These are phyloP conservation scores for Macrotyloma uniflorum DNA, from an alignment of 306 rosid genomes.

Conservation along the genomic window DNA sequence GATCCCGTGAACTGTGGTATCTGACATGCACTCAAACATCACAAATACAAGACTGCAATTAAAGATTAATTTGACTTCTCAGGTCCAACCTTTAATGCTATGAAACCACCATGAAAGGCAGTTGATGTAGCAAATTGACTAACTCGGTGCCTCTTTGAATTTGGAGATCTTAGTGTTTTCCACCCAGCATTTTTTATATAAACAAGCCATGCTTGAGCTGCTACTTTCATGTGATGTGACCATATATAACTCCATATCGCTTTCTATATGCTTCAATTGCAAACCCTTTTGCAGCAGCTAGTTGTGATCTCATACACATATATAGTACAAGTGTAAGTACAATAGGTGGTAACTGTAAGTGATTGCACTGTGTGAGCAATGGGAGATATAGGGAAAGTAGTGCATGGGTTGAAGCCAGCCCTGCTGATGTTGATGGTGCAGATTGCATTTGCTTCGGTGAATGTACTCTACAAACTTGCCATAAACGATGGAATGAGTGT, in stretches of 20 bases:
- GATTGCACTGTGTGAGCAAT: neutral
- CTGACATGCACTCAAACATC: neutral
- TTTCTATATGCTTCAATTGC: neutral
- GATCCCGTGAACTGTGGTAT: neutral
- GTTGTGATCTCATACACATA: neutral
- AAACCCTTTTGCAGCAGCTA: neutral
- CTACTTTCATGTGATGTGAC: neutral
- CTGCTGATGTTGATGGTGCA: slow-evolving; percentile 54
- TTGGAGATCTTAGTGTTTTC: neutral
- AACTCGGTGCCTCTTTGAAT: neutral
- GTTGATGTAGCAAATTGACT: neutral
- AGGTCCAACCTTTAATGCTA: neutral
- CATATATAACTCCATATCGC: neutral
- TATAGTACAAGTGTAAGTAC: neutral
- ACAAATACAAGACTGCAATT: neutral
- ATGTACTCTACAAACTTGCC: slow-evolving; percentile 54
- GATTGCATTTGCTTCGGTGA: slow-evolving; percentile 44
- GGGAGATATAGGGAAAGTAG: neutral
- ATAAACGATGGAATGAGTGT: slow-evolving; percentile 57
- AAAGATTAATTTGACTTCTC: neutral
- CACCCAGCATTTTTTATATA: slow-evolving; percentile 5
- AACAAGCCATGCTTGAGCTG: neutral
- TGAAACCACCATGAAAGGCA: neutral
- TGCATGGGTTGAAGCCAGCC: slow-evolving; percentile 47
- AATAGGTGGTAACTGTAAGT: neutral